phyloP scores from a whole-genome alignment of 768 basidiomycete species.

The Neoboletus subvelutipes region DNA sequence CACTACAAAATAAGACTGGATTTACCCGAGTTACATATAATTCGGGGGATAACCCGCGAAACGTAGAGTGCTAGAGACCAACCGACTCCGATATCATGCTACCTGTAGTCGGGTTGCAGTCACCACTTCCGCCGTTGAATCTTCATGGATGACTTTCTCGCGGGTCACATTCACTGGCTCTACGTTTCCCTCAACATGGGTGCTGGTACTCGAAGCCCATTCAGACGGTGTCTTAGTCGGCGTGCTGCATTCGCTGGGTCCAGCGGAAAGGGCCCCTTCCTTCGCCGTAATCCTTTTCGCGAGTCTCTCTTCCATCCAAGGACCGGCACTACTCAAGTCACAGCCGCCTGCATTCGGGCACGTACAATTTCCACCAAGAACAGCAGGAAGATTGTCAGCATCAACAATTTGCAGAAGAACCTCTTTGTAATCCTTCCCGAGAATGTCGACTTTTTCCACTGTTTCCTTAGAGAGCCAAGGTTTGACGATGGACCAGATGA shows the following conservation, averaged over 20 bases:
- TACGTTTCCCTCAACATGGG: slow-evolving; percentile 2
- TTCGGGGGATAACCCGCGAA: background rate
- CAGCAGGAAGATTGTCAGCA: slow-evolving; percentile 58
- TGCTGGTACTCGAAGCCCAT: slow-evolving; percentile 3
- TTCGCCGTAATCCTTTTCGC: slow-evolving; percentile 15
- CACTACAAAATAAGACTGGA: background rate
- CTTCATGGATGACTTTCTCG: slow-evolving; percentile 11
- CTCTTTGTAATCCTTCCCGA: slow-evolving; percentile 59
- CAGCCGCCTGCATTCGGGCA: slow-evolving; percentile 60
- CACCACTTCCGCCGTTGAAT: background rate
- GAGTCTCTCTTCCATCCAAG: slow-evolving; percentile 63
- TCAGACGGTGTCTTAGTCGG: slow-evolving; percentile 2
- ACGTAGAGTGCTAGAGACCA: background rate
- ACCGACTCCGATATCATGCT: slow-evolving; percentile 2
- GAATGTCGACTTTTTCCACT: slow-evolving; percentile 61
- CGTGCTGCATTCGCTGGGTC: background rate
- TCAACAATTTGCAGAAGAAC: slow-evolving; percentile 60
- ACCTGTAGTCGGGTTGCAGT: background rate
- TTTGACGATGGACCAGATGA: slow-evolving; percentile 68
- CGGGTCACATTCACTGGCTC: background rate
- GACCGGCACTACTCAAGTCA: slow-evolving; percentile 60
- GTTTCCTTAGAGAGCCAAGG: slow-evolving; percentile 78
- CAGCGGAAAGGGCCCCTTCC: background rate
- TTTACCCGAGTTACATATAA: background rate
- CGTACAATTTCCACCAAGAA: slow-evolving; percentile 64